Evolutionary conservation across 2,329 filamentous ascomycete species (phyloP).

Genomic region (Ceratocystis lukuohia): DNA sequence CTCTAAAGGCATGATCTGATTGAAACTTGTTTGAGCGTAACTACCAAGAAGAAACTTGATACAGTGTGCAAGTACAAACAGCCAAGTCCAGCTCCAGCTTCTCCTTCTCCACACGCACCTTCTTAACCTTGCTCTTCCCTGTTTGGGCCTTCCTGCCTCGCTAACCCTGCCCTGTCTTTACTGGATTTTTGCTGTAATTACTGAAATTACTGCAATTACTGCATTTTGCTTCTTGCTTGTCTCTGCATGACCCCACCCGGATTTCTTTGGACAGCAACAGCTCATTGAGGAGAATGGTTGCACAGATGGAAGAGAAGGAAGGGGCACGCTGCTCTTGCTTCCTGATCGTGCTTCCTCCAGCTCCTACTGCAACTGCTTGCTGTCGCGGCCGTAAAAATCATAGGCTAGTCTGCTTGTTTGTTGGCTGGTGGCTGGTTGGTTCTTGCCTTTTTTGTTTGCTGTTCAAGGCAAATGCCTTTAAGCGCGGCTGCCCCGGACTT

Average conservation of each 20-base stretch:
- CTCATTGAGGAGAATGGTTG: background rate
- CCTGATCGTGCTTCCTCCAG: background rate
- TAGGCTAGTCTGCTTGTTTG: too few relatives aligned
- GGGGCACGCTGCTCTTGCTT: background rate
- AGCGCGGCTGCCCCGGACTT: background rate
- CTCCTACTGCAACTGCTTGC: background rate
- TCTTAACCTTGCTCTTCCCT: background rate
- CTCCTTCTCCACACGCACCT: background rate
- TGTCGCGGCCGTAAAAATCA: background rate
- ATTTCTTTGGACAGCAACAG: background rate
- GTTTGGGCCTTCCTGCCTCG: background rate
- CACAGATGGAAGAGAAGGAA: constrained; percentile 8
- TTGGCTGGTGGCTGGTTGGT: background rate
- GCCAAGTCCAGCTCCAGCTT: background rate
- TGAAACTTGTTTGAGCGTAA: constrained; percentile 8
- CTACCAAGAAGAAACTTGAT: background rate
- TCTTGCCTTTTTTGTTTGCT: background rate
- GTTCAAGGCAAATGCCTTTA: background rate
- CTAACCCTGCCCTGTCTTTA: background rate
- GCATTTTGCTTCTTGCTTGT: background rate
- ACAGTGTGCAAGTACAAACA: background rate
- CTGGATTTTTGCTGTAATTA: background rate
- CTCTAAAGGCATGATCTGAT: constrained; percentile 1
- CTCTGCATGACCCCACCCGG: background rate
- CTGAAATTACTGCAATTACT: background rate